These are phyloP conservation scores for Spathaspora passalidarum DNA, from an alignment of 805 yeast genomes.

Conservation along the genomic window DNA sequence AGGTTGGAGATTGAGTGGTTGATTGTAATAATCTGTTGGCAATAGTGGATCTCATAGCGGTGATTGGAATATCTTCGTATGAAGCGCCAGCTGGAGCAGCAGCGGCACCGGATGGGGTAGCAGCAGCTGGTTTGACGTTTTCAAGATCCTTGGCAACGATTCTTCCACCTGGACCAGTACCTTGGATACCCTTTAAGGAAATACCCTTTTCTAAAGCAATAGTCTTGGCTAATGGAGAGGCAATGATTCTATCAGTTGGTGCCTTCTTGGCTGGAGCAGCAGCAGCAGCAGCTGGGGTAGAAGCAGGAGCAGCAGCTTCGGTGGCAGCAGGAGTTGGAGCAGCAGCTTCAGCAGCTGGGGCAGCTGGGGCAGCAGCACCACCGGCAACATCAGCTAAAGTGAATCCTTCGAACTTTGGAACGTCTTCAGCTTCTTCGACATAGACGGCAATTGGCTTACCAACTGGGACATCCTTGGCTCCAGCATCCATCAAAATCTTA, in stretches of 20 bases:
- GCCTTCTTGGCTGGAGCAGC: conserved; percentile 33
- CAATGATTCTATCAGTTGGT: conserved; percentile 71
- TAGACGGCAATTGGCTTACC: conserved; percentile 96
- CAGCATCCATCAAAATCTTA: conserved; percentile 77
- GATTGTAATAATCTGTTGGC: conserved; percentile 86
- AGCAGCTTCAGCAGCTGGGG: conserved; percentile 34
- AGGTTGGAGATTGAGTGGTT: conserved; percentile 84
- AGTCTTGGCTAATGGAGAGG: conserved; percentile 93
- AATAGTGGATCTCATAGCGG: conserved; percentile 91
- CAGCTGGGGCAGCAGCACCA: conserved; percentile 38
- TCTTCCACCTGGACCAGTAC: conserved; percentile 95
- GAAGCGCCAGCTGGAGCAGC: conserved; percentile 52
- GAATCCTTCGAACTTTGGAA: conserved; percentile 83
- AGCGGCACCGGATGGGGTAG: conserved; percentile 42
- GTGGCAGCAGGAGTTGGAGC: conserved; percentile 32
- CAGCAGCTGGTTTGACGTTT: conserved; percentile 49
- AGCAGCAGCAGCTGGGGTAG: conserved; percentile 29
- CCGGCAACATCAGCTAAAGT: conserved; percentile 77
- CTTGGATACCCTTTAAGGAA: conserved; percentile 77
- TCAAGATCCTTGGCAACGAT: conserved; percentile 90
- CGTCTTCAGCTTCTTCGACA: conserved; percentile 83
- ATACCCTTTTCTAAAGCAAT: conserved; percentile 91
- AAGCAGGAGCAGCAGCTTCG: conserved; percentile 23
- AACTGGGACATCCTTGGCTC: conserved; percentile 87
- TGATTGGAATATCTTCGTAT: conserved; percentile 80